Percentiles rank a stretch among this genome's conserved stretches.
Conservation (phyloP, 441 rosid species). For the Geranium incanum region DNA sequence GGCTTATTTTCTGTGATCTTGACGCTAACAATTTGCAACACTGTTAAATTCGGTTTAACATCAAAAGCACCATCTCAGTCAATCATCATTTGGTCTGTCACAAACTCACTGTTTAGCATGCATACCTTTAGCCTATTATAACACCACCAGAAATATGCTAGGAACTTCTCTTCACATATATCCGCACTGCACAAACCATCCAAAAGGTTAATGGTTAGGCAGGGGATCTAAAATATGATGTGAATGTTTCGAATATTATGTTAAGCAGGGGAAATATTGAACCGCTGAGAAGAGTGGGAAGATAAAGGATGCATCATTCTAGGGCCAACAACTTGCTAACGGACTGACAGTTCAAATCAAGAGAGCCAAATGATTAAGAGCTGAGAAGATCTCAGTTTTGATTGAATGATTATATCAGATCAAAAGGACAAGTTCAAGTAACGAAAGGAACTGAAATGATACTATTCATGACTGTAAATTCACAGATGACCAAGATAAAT, state of each 20-base stretch:
- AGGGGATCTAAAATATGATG: constrained; percentile 4
- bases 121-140: constrained; percentile 81
- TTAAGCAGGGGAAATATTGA: background rate
- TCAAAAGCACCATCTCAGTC: background rate
- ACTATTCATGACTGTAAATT: background rate
- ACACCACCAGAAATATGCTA: constrained; percentile 99
- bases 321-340: constrained; percentile 8
- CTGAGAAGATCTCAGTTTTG: constrained; percentile 6
- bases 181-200: constrained; percentile 51
- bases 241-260: too few species aligned
- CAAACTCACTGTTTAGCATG: background rate
- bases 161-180: constrained; percentile 76
- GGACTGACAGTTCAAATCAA: constrained; percentile 2
- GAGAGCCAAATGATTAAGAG: background rate
- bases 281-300: background rate
- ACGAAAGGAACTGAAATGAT: constrained; percentile 1
- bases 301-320: background rate
- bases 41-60: background rate
- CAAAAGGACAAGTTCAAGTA: background rate
- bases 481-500: background rate
- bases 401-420: background rate
- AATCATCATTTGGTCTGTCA: background rate
- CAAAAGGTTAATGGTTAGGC: constrained; percentile 17
- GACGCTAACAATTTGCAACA: background rate
- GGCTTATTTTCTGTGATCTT: background rate